Conservation (phyloP, 129 eudicot genomes). For the Saussurea involucrata region DNA sequence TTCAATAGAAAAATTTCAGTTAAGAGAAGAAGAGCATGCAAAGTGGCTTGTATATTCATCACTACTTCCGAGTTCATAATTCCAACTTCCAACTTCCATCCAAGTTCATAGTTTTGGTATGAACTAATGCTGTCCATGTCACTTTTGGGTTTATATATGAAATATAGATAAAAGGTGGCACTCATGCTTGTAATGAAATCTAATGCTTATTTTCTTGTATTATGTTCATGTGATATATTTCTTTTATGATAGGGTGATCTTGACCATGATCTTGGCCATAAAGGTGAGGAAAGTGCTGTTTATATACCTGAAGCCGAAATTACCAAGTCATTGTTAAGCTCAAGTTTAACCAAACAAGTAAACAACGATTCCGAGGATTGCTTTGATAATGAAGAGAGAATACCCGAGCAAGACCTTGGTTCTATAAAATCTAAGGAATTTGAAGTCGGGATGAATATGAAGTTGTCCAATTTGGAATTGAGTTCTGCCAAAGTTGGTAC, state of each 20-base stretch:
- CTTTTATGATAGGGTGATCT: slow-evolving; percentile 45
- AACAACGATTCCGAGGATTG: slow-evolving; percentile 22
- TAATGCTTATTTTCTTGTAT: not conserved
- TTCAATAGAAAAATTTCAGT: not conserved
- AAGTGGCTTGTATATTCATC: not conserved
- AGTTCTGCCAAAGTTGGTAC: slow-evolving; percentile 37
- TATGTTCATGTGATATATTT: not conserved
- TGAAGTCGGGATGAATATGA: slow-evolving; percentile 4
- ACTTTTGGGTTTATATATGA: slow-evolving; percentile 7
- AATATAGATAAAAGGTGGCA: not conserved
- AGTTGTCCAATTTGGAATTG: slow-evolving; percentile 15
- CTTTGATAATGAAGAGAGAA: slow-evolving; percentile 21
- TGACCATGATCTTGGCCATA: slow-evolving; percentile 23
- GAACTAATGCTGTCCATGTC: not conserved
- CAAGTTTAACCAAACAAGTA: slow-evolving; percentile 25
- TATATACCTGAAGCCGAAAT: slow-evolving; percentile 14
- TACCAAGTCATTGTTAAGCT: slow-evolving; percentile 11
- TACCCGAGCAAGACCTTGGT: slow-evolving; percentile 14
- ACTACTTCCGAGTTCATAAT: not conserved
- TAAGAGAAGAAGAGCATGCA: slow-evolving; percentile 11
- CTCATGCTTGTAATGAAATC: not conserved
- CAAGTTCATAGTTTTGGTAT: not conserved
- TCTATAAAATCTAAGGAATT: slow-evolving; percentile 14
- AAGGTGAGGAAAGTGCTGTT: slow-evolving; percentile 30
- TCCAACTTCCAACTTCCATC: not conserved